Base-by-base conservation (phyloP, 768 basidiomycete genomes). In the Chalciporus chontae region DNA sequence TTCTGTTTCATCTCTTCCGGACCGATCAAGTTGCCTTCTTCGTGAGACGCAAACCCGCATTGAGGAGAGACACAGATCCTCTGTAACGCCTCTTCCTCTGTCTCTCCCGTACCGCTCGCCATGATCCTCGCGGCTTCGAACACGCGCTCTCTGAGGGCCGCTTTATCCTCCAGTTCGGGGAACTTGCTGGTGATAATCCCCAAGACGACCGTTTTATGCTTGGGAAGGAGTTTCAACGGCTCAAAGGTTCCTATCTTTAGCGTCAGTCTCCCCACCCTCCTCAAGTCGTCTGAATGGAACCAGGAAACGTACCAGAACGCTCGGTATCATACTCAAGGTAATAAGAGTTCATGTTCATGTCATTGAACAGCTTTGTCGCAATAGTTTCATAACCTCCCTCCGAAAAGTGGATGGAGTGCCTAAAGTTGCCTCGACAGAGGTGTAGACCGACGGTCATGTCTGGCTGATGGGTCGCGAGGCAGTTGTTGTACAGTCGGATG, bases 1-100 rank as follows among this genome's bases (percentile, higher is more conserved):
- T 64, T 64, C 18, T 45, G 54, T 42, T 60, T 61, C 59, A 75
- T 70, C 42, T 75, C 73, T 3, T 67, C 66, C n/a, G 61, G 57
- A 5, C 46, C 50, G 15, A 78, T 66, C 29, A 58, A 51, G 54
- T 78, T 79, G 0, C 77, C 76, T 36, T 77, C 76, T 2, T 69
- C 59, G 50, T 76, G 76, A 4, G 69, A 71, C 13, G 76, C 76
- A 52, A 78, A 79, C 11, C 78, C 78, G 45, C 78, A 79, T 60
- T 79, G 77, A 0, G 77, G 74, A n/a, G 71, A 73, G 50, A 79
- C 68, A 41, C 68, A 66, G 24, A 79, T 67, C 49, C 71, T 73
- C 40, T 52, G 32, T 32, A 57, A 2, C 8, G 77, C 77, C 44
- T 73, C 69, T 43, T 72, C 73, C 34, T 66, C 54, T 5, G 69